Evolutionary conservation across 2,329 filamentous ascomycete species (phyloP), one percentile per base, ranked within the genome.

Genomic region (Tetracladium maxilliforme): DNA sequence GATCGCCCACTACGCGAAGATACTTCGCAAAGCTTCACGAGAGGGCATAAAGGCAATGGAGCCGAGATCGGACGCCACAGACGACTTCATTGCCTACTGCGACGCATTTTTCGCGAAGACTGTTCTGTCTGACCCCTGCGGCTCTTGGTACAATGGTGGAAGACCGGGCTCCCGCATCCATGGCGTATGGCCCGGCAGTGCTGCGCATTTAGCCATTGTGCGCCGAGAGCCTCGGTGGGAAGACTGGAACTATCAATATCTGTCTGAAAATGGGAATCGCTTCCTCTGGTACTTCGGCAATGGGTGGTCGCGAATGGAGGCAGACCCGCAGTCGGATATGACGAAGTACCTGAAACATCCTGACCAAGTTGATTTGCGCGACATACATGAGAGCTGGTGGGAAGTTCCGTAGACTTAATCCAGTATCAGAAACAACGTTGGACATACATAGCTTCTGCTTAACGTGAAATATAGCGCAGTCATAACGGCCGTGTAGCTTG

Each of bases 101-200:
- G 60, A 70, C 33, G 56, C 59, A 1, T 70, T 68, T 40, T 70
- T 69, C 36, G 43, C 49, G 0, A 57, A 46, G 13, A 70, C 64
- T 0, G 64, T 70, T 3, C 45, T 74, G 28, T 56, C 59, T 0
- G 68, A 74, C 26, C 64, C 67, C 28, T 82, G 76, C 42, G 70
- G 64, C 20, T 75, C 68, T 0, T 82, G 77, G 77, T 77, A 76
- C 30, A 82, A 82, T 31, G 70, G 75, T 9, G 70, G 69, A 0
- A 49, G 50, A 6, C 63, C 72, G 0, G 74, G 73, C 0, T 63
- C 58, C 0, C 52, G 72, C 4, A 70, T 82, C 14, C 70, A 78
- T 33, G 75, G 73, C 0, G 41, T 78, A 6, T 83, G 75, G 65
- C 77, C 76, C 0, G 75, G 75, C 0, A 76, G 69, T 34, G 72